phyloP scores from a whole-genome alignment of 2,329 filamentous ascomycete species.

The Penicillium fuscoglaucum region DNA sequence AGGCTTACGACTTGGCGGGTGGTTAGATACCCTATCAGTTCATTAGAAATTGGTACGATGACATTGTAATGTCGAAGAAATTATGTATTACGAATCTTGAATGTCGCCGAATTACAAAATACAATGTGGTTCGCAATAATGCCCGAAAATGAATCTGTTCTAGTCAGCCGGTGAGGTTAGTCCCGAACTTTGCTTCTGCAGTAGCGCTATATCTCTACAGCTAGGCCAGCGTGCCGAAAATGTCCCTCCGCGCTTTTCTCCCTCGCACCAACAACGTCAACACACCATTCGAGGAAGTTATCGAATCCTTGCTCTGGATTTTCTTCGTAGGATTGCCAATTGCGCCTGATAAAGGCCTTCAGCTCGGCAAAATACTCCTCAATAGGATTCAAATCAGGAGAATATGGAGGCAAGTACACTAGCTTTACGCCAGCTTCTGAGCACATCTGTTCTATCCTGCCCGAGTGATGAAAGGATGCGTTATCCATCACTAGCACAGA shows the following conservation, averaged over 20 bases:
- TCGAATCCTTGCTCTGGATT: slow-evolving; percentile 16
- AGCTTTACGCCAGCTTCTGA: neutral
- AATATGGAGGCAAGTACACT: neutral
- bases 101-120: neutral
- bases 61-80: neutral
- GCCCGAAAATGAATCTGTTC: neutral
- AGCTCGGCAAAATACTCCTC: slow-evolving; percentile 4
- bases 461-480: no score
- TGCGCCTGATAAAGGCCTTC: slow-evolving; percentile 1
- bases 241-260: slow-evolving; percentile 21
- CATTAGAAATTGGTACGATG: neutral
- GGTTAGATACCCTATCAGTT: slow-evolving; percentile 7
- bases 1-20: slow-evolving; percentile 8
- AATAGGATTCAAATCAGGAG: neutral
- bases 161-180: neutral
- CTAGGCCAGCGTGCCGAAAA: slow-evolving; percentile 21
- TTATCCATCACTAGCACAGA: no score
- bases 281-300: slow-evolving; percentile 30
- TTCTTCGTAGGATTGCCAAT: slow-evolving; percentile 4
- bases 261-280: slow-evolving; percentile 27
- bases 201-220: no score
- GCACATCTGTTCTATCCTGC: neutral
- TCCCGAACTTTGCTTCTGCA: neutral
- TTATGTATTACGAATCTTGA: neutral
- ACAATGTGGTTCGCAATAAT: neutral